phyloP scores from a whole-genome alignment of 2,329 filamentous ascomycete genomes.

The Venturiaceae sp. region DNA sequence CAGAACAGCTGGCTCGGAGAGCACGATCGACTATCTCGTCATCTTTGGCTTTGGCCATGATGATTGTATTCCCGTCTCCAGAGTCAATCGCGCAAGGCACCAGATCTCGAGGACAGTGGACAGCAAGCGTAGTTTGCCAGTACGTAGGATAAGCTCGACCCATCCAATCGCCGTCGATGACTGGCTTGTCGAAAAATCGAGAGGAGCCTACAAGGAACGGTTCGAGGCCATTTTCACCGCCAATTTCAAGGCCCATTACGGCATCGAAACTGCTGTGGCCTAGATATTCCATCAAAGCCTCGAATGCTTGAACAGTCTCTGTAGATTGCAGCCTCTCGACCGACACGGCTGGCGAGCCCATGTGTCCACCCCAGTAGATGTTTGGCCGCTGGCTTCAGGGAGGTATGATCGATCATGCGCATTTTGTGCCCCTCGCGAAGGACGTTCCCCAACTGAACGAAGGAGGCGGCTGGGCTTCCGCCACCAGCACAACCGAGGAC shows the following conservation, averaged over 20 bases:
- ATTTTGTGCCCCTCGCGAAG: constrained; percentile 29
- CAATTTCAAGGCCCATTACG: constrained; percentile 35
- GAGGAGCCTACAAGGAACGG: constrained; percentile 14
- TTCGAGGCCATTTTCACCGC: constrained; percentile 33
- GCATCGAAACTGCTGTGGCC: constrained; percentile 22
- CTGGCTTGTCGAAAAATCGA: constrained; percentile 14
- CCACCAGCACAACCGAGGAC: constrained; percentile 40
- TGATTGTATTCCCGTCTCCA: constrained; percentile 17
- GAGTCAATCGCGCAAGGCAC: constrained; percentile 29
- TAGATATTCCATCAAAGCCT: constrained; percentile 3
- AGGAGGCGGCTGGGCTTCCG: constrained; percentile 35
- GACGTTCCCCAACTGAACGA: constrained; percentile 31
- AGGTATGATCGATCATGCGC: constrained; percentile 30
- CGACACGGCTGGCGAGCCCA: constrained; percentile 33
- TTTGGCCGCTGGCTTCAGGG: constrained; percentile 32
- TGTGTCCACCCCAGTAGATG: constrained; percentile 35
- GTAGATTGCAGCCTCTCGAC: constrained; percentile 33
- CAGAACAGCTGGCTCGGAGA: constrained; percentile 4
- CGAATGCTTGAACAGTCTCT: constrained; percentile 20
- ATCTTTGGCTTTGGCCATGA: constrained; percentile 9
- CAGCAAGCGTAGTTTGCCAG: constrained; percentile 20
- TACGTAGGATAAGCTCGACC: constrained; percentile 37
- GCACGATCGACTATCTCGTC: constrained; percentile 11
- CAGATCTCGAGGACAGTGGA: constrained; percentile 30
- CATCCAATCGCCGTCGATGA: constrained; percentile 38